Conservation (phyloP, 2,329 filamentous ascomycete genomes). For the Alternaria rosae region DNA sequence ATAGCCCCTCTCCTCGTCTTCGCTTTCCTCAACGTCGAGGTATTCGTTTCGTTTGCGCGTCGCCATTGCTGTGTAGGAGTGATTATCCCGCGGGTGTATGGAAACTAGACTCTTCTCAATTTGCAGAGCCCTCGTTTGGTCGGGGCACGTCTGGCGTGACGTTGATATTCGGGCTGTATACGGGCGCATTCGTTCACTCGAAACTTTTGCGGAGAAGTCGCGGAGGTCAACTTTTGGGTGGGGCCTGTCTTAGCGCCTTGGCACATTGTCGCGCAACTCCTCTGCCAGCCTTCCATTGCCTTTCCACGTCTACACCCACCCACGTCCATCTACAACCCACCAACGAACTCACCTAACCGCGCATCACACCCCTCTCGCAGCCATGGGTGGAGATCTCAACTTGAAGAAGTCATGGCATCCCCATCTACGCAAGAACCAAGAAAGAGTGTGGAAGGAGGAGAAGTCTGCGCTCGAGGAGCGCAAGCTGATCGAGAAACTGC, state of each 20-base stretch:
- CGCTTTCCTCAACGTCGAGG: conserved; percentile 61
- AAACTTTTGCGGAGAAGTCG: conserved; percentile 38
- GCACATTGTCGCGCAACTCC: conserved; percentile 14
- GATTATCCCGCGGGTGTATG: neutral
- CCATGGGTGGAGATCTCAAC: conserved; percentile 94
- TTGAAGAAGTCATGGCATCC: conserved; percentile 91
- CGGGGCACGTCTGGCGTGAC: neutral
- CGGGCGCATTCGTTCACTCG: conserved; percentile 10
- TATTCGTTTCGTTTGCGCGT: conserved; percentile 76
- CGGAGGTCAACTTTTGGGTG: conserved; percentile 35
- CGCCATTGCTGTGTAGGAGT: conserved; percentile 59
- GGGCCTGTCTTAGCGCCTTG: conserved; percentile 13
- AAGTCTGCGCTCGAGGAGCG: conserved; percentile 92
- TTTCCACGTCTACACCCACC: neutral
- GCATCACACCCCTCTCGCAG: conserved; percentile 46
- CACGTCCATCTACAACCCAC: neutral
- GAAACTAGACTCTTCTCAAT: neutral
- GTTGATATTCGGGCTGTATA: neutral
- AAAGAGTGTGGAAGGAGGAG: conserved; percentile 88
- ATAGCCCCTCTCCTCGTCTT: conserved; percentile 61
- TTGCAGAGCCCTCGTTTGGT: neutral
- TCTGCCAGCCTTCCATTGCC: conserved; percentile 11
- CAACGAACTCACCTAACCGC: neutral
- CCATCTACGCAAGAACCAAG: conserved; percentile 87
- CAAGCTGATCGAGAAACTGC: conserved; percentile 88